A percentile compares a stretch with the other conserved stretches of the same genome.
phyloP scores from a whole-genome alignment of 306 rosid genomes.

The Fragaria nilgerrensis region DNA sequence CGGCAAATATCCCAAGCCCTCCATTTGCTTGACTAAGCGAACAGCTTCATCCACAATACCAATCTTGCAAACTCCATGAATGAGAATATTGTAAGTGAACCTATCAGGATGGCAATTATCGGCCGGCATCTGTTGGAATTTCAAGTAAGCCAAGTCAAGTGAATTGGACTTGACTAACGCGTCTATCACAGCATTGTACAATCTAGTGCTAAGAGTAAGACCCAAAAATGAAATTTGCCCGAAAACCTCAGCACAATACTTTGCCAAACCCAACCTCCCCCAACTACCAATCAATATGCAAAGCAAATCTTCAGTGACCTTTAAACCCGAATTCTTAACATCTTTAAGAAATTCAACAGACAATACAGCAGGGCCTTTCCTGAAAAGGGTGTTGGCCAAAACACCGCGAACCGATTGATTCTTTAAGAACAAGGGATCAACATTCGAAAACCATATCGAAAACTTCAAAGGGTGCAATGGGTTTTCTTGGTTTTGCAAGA shows the following conservation, averaged over 20 bases:
- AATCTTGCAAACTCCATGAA: conserved; percentile 73
- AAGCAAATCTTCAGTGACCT: conserved; percentile 55
- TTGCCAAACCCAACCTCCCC: conserved; percentile 85
- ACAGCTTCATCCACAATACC: conserved; percentile 90
- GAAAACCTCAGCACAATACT: conserved; percentile 64
- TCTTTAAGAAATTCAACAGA: conserved; percentile 61
- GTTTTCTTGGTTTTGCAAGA: conserved; percentile 63
- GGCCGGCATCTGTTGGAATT: conserved; percentile 70
- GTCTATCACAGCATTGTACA: conserved; percentile 81
- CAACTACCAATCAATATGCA: conserved; percentile 68
- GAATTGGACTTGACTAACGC: conserved; percentile 82
- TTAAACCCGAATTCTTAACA: conserved; percentile 46
- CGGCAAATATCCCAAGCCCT: conserved; percentile 53
- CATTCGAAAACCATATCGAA: conserved; percentile 62
- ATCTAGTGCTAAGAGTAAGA: conserved; percentile 58
- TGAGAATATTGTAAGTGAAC: conserved; percentile 71
- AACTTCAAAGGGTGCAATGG: conserved; percentile 55
- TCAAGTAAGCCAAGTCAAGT: conserved; percentile 74
- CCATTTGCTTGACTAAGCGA: conserved; percentile 75
- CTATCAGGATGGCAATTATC: conserved; percentile 74
- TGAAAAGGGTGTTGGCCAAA: conserved; percentile 34
- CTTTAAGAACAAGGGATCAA: conserved; percentile 41
- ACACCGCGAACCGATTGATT: conserved; percentile 44
- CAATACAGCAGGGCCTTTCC: conserved; percentile 62
- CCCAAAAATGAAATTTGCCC: conserved; percentile 65